phyloP scores from a whole-genome alignment of 805 yeast genomes.

The Yarrowia osloensis region DNA sequence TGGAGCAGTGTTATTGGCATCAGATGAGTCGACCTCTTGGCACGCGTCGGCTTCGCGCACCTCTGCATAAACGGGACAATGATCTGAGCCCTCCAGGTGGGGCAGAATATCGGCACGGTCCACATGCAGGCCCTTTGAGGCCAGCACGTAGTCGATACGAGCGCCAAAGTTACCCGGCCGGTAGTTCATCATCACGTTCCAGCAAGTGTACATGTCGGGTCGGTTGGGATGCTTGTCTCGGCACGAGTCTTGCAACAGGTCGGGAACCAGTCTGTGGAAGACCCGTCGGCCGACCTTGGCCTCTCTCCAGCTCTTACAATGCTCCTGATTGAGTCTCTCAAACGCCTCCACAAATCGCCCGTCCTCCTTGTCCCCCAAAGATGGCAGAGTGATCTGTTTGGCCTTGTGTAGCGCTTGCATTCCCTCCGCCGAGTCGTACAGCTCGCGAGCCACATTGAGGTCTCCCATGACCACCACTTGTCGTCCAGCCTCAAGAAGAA shows the following conservation, averaged over 20 bases:
- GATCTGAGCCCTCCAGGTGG: conserved; percentile 81
- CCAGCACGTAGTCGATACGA: conserved; percentile 75
- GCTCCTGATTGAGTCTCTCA: conserved; percentile 43
- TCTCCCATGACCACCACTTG: conserved; percentile 85
- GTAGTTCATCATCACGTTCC: conserved; percentile 80
- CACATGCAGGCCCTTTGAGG: conserved; percentile 47
- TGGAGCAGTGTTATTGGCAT: no score
- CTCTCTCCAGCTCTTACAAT: conserved; percentile 44
- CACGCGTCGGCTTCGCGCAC: conserved; percentile 39
- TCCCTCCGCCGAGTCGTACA: conserved; percentile 79
- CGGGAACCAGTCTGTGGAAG: conserved; percentile 44
- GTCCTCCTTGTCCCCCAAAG: not conserved
- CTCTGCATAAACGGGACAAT: conserved; percentile 86
- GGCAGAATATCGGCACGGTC: conserved; percentile 64
- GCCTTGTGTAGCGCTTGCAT: conserved; percentile 50
- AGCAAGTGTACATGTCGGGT: conserved; percentile 77
- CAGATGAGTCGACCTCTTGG: not conserved
- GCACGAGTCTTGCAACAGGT: conserved; percentile 38
- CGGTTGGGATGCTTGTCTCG: conserved; percentile 55
- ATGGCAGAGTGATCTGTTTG: conserved; percentile 9
- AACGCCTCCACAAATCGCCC: conserved; percentile 39
- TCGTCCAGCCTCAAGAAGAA: conserved; percentile 58
- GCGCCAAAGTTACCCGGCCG: conserved; percentile 86
- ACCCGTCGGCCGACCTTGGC: conserved; percentile 49
- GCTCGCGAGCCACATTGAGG: conserved; percentile 75